Conservation (phyloP, 2,329 filamentous ascomycete genomes). For the Nothophaeocryptopus gaeumannii region DNA sequence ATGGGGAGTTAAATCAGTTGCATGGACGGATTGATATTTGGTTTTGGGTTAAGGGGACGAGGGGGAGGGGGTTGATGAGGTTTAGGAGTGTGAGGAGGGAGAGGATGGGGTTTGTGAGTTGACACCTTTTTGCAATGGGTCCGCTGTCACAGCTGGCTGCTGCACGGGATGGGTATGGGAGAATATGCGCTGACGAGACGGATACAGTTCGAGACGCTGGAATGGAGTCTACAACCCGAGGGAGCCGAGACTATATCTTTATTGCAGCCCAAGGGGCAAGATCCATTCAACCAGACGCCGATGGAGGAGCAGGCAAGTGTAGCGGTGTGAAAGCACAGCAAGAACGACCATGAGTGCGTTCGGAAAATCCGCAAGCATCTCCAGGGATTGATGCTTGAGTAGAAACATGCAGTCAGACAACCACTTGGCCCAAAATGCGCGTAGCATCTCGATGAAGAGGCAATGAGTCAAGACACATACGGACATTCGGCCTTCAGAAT, state of each 20-base stretch:
- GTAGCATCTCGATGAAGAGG: too few relatives aligned
- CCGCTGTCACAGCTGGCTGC: neutral
- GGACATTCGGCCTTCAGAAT: too few relatives aligned
- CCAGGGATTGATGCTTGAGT: too few relatives aligned
- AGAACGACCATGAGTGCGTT: too few relatives aligned
- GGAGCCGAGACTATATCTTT: slow-evolving; percentile 70
- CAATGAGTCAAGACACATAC: too few relatives aligned
- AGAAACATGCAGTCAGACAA: too few relatives aligned
- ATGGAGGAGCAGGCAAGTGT: slow-evolving; percentile 1
- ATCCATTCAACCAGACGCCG: slow-evolving; percentile 58
- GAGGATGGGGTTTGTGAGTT: slow-evolving; percentile 57
- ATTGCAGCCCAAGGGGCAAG: slow-evolving; percentile 59
- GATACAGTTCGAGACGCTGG: slow-evolving; percentile 73
- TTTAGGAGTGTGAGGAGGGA: slow-evolving; percentile 73
- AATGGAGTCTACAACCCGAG: slow-evolving; percentile 78
- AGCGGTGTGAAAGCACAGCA: too few relatives aligned
- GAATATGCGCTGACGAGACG: slow-evolving; percentile 14
- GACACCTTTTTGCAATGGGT: neutral
- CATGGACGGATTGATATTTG: slow-evolving; percentile 84
- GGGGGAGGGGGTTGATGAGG: slow-evolving; percentile 67
- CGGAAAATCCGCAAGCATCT: too few relatives aligned
- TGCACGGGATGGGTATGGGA: neutral
- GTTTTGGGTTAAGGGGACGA: slow-evolving; percentile 82
- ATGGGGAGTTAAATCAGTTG: slow-evolving; percentile 80
- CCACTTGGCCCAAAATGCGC: too few relatives aligned